Evolutionary conservation across 805 yeast species (phyloP).

Genomic region (Candida morakotiae): DNA sequence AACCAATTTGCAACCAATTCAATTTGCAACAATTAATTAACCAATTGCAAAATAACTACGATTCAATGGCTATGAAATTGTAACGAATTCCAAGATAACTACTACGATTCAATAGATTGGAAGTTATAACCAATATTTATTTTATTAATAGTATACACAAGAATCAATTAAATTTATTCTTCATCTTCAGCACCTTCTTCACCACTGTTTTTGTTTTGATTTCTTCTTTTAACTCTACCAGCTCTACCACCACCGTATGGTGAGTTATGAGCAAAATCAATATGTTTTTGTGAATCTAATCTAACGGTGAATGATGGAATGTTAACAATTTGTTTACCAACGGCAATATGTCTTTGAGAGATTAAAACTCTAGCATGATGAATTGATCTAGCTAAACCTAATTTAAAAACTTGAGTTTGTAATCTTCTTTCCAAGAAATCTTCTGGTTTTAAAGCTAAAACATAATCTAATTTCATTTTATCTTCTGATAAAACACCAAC

Average conservation of each 20-base stretch:
- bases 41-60: too few species aligned
- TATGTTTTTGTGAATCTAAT: conserved; percentile 99
- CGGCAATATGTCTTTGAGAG: conserved; percentile 98
- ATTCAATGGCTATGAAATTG: too few species aligned
- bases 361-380: conserved; percentile 99
- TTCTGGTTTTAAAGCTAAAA: conserved; percentile 94
- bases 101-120: not conserved
- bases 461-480: conserved; percentile 99
- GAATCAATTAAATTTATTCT: conserved; percentile 47
- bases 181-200: conserved; percentile 73
- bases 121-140: conserved; percentile 3
- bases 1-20: not conserved
- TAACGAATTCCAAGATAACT: too few species aligned
- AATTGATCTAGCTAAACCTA: conserved; percentile 98
- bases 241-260: conserved; percentile 99
- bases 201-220: conserved; percentile 55
- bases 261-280: conserved; percentile 97
- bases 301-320: conserved; percentile 99
- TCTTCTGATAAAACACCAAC: conserved; percentile 98
- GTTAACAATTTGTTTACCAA: conserved; percentile 98
- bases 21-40: not conserved
- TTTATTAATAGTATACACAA: conserved; percentile 5
- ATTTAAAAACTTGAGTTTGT: conserved; percentile 99
- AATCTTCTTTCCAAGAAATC: conserved; percentile 99
- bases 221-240: conserved; percentile 98